Conservation (phyloP, 2,329 filamentous ascomycete species). For the Lachnellula suecica region DNA sequence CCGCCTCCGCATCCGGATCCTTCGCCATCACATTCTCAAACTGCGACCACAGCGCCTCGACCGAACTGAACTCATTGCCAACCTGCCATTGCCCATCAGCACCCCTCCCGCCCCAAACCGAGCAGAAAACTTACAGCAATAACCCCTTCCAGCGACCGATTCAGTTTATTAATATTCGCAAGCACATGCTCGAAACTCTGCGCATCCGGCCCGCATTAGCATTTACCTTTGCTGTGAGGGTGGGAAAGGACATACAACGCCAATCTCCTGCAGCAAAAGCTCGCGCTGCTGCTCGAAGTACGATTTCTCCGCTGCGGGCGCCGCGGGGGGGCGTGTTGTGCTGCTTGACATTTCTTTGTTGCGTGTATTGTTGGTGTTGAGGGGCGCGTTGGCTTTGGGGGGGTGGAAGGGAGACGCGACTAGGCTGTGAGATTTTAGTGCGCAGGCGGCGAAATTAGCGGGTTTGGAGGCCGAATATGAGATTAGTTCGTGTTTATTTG, state of each 20-base stretch:
- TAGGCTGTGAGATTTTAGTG: too few relatives aligned
- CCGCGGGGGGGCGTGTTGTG: conserved; percentile 16
- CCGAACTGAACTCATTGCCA: conserved; percentile 95
- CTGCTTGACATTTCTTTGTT: conserved; percentile 23
- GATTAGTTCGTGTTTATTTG: too few relatives aligned
- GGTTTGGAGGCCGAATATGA: too few relatives aligned
- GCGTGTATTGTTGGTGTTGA: not conserved
- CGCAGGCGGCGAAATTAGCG: too few relatives aligned
- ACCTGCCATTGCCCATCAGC: conserved; percentile 51
- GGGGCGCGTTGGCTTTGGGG: not conserved
- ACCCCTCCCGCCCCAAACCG: not conserved
- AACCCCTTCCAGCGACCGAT: conserved; percentile 86
- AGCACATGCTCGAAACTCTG: conserved; percentile 85
- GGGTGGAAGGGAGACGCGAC: not conserved
- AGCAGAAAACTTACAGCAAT: conserved; percentile 63
- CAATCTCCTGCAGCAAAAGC: conserved; percentile 69
- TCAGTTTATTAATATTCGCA: conserved; percentile 93
- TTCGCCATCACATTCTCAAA: conserved; percentile 96
- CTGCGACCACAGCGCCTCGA: conserved; percentile 94
- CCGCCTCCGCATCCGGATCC: conserved; percentile 43
- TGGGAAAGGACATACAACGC: conserved; percentile 51
- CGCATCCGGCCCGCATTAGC: not conserved
- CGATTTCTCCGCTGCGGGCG: conserved; percentile 44
- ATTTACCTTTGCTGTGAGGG: not conserved
- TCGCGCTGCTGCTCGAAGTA: conserved; percentile 79